These are phyloP conservation scores for Suhomyces ambrosiae DNA, from an alignment of 1,139 yeast genomes.

Conservation along the genomic window DNA sequence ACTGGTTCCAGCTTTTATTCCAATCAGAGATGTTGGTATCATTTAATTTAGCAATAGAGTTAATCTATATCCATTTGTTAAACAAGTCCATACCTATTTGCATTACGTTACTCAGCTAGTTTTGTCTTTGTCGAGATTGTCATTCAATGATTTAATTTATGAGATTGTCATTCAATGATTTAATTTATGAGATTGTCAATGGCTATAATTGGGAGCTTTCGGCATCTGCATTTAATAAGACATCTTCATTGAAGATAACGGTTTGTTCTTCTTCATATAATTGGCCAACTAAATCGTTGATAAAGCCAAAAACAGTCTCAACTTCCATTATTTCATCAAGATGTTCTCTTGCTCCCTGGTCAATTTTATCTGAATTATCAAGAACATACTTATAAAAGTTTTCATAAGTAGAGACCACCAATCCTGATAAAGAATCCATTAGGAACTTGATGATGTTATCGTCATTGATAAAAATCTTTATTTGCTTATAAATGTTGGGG, in stretches of 20 bases:
- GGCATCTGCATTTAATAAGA: constrained; percentile 15
- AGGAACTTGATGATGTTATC: constrained; percentile 33
- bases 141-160: too few species aligned
- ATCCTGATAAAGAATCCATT: constrained; percentile 33
- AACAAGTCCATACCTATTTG: too few species aligned
- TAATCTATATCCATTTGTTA: too few species aligned
- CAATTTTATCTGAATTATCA: constrained; percentile 19
- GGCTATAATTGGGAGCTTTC: too few species aligned
- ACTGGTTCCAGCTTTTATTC: too few species aligned
- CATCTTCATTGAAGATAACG: constrained; percentile 27
- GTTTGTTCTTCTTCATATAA: constrained; percentile 22
- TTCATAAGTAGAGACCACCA: constrained; percentile 37
- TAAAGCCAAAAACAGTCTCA: constrained; percentile 54
- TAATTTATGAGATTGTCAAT: too few species aligned
- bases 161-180: too few species aligned
- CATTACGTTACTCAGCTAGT: too few species aligned
- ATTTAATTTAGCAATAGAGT: too few species aligned
- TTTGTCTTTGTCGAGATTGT: too few species aligned
- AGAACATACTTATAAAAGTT: constrained; percentile 27
- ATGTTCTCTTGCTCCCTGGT: constrained; percentile 22
- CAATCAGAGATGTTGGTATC: too few species aligned
- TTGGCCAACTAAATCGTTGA: constrained; percentile 31
- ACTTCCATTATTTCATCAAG: constrained; percentile 53
- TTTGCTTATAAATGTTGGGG: constrained; percentile 56
- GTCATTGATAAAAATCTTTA: constrained; percentile 50